These are phyloP conservation scores for Protomyces macrosporus DNA, from an alignment of 1,139 yeast species.

Conservation along the genomic window DNA sequence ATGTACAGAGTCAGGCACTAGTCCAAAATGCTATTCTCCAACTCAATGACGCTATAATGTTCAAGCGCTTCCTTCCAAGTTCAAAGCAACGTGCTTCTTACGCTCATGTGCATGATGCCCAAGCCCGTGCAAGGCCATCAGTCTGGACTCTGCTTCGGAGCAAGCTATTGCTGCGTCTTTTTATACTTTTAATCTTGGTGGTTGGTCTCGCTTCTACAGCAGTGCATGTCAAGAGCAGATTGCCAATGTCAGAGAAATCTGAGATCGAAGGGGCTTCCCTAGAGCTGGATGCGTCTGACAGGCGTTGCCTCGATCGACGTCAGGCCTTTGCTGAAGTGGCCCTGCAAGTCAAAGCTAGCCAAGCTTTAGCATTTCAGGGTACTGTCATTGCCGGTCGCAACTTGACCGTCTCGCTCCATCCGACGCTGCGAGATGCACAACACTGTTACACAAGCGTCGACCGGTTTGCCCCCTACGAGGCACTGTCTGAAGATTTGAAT, in stretches of 20 bases:
- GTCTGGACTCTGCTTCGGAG: not conserved
- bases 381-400: not conserved
- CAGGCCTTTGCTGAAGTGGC: not conserved
- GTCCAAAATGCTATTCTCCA: too few relatives aligned
- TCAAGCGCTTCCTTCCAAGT: too few relatives aligned
- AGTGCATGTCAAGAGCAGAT: too few relatives aligned
- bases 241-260: too few relatives aligned
- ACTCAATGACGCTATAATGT: too few relatives aligned
- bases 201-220: too few relatives aligned
- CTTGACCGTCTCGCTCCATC: not conserved
- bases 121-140: not conserved
- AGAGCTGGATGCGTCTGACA: too few relatives aligned
- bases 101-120: too few relatives aligned
- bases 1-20: too few relatives aligned
- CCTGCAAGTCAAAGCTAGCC: not conserved
- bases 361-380: not conserved
- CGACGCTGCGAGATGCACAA: not conserved
- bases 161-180: not conserved
- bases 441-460: not conserved
- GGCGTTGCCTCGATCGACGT: too few relatives aligned
- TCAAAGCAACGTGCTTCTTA: too few relatives aligned
- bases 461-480: not conserved
- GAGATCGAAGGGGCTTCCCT: too few relatives aligned
- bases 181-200: not conserved
- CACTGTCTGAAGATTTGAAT: not conserved